Conservation (phyloP, 2,329 filamentous ascomycete species). For the Xylaria sp. region DNA sequence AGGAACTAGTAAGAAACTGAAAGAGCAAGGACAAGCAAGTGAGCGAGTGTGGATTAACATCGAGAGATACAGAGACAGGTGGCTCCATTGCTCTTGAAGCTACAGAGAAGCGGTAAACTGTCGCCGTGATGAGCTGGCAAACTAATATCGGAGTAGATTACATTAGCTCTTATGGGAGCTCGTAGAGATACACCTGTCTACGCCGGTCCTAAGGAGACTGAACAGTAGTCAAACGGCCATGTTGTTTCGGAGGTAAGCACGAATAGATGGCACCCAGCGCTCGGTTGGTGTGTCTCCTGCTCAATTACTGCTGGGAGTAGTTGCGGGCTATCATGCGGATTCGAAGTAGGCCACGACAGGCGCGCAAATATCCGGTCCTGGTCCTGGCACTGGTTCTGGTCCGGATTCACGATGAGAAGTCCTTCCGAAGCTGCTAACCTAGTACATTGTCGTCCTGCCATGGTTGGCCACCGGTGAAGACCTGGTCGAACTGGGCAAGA, state of each 20-base stretch:
- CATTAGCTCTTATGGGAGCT: slow-evolving; percentile 21
- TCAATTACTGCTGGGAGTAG: slow-evolving; percentile 3
- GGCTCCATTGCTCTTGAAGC: slow-evolving; percentile 34
- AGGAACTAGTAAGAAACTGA: not conserved
- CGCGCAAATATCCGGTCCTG: slow-evolving; percentile 17
- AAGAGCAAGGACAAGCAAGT: not conserved
- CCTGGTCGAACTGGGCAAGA: slow-evolving; percentile 8
- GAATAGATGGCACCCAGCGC: slow-evolving; percentile 27
- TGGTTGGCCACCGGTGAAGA: slow-evolving; percentile 19
- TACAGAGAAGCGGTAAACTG: slow-evolving; percentile 26
- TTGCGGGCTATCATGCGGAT: slow-evolving; percentile 1
- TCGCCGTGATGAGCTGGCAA: slow-evolving; percentile 37
- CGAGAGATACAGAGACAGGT: slow-evolving; percentile 36
- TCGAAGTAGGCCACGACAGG: slow-evolving; percentile 24
- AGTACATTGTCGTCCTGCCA: not conserved
- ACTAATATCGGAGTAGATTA: slow-evolving; percentile 31
- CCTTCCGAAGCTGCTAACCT: slow-evolving; percentile 1
- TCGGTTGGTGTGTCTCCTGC: slow-evolving; percentile 2
- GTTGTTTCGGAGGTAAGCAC: not conserved
- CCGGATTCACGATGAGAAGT: not conserved
- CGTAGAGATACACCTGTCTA: slow-evolving; percentile 15
- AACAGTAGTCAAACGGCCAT: not conserved
- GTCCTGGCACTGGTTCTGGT: not conserved
- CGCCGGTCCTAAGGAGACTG: not conserved
- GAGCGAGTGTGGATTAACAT: slow-evolving; percentile 20